phyloP scores from a whole-genome alignment of 306 rosid species.

The Biancaea sappan region DNA sequence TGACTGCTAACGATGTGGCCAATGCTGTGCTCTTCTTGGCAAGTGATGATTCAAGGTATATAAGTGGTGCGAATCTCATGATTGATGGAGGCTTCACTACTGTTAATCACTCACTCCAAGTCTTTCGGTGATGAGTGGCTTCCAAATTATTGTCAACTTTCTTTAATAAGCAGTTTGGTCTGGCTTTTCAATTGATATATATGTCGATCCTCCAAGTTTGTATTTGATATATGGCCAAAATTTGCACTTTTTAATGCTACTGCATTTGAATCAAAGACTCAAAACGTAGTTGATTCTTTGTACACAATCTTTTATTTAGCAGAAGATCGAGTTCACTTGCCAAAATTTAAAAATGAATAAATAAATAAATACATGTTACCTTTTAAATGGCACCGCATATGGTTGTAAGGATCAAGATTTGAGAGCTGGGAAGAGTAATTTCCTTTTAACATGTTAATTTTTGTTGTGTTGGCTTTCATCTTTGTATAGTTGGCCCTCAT shows the following conservation, averaged over 20 bases:
- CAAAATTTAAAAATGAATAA: too few species aligned
- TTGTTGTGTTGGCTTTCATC: too few species aligned
- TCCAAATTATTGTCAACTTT: not conserved
- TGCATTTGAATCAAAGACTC: not conserved
- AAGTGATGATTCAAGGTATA: slow-evolving; percentile 67
- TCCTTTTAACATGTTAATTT: too few species aligned
- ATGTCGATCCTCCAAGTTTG: not conserved
- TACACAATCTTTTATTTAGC: not conserved
- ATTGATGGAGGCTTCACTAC: slow-evolving; percentile 76
- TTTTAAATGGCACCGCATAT: too few species aligned
- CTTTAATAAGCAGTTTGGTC: not conserved
- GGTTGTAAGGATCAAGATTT: too few species aligned
- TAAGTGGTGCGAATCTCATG: slow-evolving; percentile 76
- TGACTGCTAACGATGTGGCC: slow-evolving; percentile 67
- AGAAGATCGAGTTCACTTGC: too few species aligned
- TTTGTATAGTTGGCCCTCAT: not conserved
- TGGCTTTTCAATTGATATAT: not conserved
- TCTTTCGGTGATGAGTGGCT: slow-evolving; percentile 54
- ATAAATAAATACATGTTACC: too few species aligned
- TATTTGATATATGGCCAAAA: not conserved
- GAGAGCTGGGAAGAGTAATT: too few species aligned
- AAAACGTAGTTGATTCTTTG: not conserved
- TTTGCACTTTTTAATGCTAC: slow-evolving; percentile 3
- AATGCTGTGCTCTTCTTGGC: slow-evolving; percentile 85
- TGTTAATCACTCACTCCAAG: slow-evolving; percentile 54